A percentile compares a stretch with the other conserved stretches of the same genome.
phyloP scores from a whole-genome alignment of 2,329 filamentous ascomycete species.

The Hypoxylon sp. region DNA sequence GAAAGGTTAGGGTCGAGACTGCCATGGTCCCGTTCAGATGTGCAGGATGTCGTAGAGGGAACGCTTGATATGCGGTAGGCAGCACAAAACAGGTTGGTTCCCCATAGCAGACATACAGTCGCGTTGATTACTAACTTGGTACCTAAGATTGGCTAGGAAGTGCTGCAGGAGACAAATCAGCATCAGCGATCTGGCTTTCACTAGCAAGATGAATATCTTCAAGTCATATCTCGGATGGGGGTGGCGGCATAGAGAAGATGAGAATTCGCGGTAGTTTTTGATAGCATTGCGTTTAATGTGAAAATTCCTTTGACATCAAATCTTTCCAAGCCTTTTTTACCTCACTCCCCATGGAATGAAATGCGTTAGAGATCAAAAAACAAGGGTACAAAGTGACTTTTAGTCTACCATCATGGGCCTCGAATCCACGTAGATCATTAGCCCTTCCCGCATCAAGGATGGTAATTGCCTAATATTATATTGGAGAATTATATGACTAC shows the following conservation, averaged over 20 bases:
- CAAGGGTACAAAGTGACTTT: not conserved
- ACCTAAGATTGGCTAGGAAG: not conserved
- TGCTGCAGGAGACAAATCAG: not conserved
- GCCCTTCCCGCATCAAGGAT: not conserved
- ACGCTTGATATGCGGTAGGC: not conserved
- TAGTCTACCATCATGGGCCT: not conserved
- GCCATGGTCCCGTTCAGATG: constrained; percentile 23
- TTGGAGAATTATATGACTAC: no score
- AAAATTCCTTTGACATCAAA: not conserved
- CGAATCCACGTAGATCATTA: not conserved
- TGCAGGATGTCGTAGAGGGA: not conserved
- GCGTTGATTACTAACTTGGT: not conserved
- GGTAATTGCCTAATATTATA: not conserved
- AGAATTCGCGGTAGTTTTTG: not conserved
- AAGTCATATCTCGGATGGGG: not conserved
- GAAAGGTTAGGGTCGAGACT: constrained; percentile 5
- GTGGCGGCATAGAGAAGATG: not conserved
- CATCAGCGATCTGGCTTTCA: not conserved
- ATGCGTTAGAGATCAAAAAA: not conserved
- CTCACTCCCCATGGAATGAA: not conserved
- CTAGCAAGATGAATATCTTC: not conserved
- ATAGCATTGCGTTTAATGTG: not conserved
- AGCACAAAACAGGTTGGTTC: not conserved
- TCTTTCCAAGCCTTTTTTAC: not conserved
- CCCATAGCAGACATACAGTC: not conserved